Base-by-base conservation (phyloP, 2,329 filamentous ascomycete species). In the Paecilomyces sp. region DNA sequence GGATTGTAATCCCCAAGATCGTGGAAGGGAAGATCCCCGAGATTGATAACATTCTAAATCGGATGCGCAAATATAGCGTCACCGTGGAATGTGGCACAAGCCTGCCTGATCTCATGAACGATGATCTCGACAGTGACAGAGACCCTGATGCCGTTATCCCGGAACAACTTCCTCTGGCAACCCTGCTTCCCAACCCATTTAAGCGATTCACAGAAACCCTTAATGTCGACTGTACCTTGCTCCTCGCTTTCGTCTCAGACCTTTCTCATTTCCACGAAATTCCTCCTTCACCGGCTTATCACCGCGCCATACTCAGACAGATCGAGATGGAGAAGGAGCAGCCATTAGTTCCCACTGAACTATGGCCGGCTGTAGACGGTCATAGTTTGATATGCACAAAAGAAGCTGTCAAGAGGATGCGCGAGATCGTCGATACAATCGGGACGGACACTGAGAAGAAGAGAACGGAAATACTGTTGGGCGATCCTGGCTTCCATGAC, bases 221-320 rank as follows among this genome's bases (percentile, higher is more conserved):
- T 52, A 80, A 80, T 63, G 72, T 80, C 55, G 79, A 82, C 62
- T 79, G 78, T 64, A 91, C 88, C 1, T 83, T 91, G 54, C 80
- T 92, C 5, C 81, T 92, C 4, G 88, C 88, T 3, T 77, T 92
- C 2, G 83, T 88, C 1, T 91, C 88, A 0, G 89, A 92, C 66
- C 85, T 92, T 28, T 88, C 87, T 1, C 88, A 92, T 68, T 74
- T 75, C 34, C 68, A 72, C 58, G 65, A 67, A 41, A 74, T 75
- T 57, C 66, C 73, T 2, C 76, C 80, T 54, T 75, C 81, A 34
- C 78, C 80, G n/a, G 79, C 76, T 71, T 80, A 83, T 65, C 86
- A 88, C 64, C 77, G 74, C 24, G 83, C 85, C 52, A 85, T 91
- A 56, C 75, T 82, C 56, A 80, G 82, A 13, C 87, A 91, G 67